Base-by-base conservation (phyloP, 169 alveolate species). In the Sarcocystis neurona region DNA sequence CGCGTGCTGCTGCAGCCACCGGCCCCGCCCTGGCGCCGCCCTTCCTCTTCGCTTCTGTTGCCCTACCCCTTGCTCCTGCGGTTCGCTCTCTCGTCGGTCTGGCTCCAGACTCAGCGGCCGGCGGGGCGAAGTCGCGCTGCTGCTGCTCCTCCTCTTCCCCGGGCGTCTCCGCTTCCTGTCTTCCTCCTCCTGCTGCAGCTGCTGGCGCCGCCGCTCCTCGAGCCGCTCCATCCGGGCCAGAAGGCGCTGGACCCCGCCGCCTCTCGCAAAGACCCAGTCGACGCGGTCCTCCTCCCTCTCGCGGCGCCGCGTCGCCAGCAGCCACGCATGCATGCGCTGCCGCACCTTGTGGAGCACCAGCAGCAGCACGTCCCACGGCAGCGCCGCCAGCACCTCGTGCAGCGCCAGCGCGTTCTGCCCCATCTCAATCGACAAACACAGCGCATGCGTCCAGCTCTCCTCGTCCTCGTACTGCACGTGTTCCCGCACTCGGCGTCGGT, bases 321-420 rank as follows among this genome's bases (percentile, higher is more conserved):
- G 5, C 80, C 80, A 72, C 56, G 47, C 56, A 12, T 34, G 53
- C 37, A 72, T 6, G 6, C 53, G 6, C 32, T 43, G 47, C 30
- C 53, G 56, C 34, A 39, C 44, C 37, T 34, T 43, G 37, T 43
- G 47, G 32, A 72, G 32, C 34, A 72, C 23, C 48, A 43, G 37
- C 27, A 72, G 56, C n/a, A 53, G 56, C 37, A 43, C 56, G 23
- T 32, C 56, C 80, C 80, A 72, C 37, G 47, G 80, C 44, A 30
- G 32, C 18, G 56, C 47, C 53, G 15, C 80, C 37, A 43, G 56
- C 56, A 72, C 20, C 27, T 72, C 80, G 53, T 34, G 56, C 34
- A 72, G 80, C 15, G 53, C 80, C 18, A 43, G 53, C 2, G 80
- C 80, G 80, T 72, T 72, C 80, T 72, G 80, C 53, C 80, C 80